Base-by-base conservation (phyloP, 2,329 filamentous ascomycete species). In the Colletotrichum destructivum region DNA sequence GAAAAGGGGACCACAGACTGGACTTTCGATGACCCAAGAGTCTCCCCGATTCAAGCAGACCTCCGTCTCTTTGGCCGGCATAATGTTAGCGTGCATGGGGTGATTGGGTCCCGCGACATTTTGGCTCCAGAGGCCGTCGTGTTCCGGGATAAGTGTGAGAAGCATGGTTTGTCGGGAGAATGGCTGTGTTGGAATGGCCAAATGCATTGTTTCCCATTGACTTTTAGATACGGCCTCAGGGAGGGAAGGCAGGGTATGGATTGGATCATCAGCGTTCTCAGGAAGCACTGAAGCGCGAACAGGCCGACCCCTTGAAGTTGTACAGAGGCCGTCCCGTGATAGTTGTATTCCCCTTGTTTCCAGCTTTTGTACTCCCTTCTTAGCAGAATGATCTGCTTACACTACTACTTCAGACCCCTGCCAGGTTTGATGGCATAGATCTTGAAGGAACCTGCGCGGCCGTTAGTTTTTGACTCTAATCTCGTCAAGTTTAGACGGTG, bases 171-270 rank as follows among this genome's bases (percentile, higher is more conserved):
- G 0, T 60, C 78, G 2, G 89, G 89, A 0, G 81, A 87, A 66
- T 90, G 89, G 89, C 74, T 91, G 51, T 81, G 88, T 12, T 91
- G 89, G 88, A 84, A 88, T 21, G 85, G 85, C 21, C 87, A 90
- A 78, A 90, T 91, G 86, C 89, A 91, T 77, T 89, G 87, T 71
- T 90, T 90, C 63, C 83, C 87, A 1, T 77, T 90, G 46, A 84
- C 86, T 1, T 85, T 83, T 56, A 79, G 81, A 2, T 89, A 87
- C 73, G 82, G 82, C 0, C 47, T 89, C 35, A 78, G 76, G 5
- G 88, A 90, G 74, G 83, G 85, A 2, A 82, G 79, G 40, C 78
- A 86, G 70, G 84, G 78, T 0, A 79, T 84, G 40, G 79, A 84
- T 2, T 88, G 86, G 84, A 79, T 87, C 0, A 64, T 86, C 0